A percentile compares a stretch with the other conserved stretches of the same genome.
Evolutionary conservation across 148 eudicot species (phyloP).

Genomic region (Amaranthus palmeri): DNA sequence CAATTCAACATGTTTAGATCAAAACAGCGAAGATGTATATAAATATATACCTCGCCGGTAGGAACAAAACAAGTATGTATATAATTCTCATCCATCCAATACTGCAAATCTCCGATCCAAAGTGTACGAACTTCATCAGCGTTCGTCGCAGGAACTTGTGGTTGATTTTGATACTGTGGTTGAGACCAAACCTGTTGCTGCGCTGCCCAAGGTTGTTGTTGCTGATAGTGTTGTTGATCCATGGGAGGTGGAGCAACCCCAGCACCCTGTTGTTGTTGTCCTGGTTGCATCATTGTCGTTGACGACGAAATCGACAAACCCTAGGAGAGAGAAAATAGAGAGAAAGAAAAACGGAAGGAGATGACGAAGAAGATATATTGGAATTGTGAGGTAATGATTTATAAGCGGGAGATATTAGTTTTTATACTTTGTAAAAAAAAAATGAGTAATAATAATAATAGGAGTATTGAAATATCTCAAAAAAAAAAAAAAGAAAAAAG

Average conservation of each 20-base stretch:
- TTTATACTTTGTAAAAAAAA: too few species aligned
- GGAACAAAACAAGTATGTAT: constrained; percentile 43
- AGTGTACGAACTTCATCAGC: constrained; percentile 66
- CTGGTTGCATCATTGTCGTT: constrained; percentile 43
- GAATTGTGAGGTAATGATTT: not conserved
- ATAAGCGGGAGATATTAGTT: too few species aligned
- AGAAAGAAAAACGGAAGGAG: not conserved
- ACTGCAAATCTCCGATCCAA: constrained; percentile 93
- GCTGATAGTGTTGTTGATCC: constrained; percentile 30
- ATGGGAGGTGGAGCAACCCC: constrained; percentile 24
- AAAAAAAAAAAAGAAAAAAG: too few species aligned
- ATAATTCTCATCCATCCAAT: constrained; percentile 89
- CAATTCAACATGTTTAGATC: not conserved
- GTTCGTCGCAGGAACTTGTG: constrained; percentile 32
- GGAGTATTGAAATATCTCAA: too few species aligned
- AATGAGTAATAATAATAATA: too few species aligned
- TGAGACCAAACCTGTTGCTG: constrained; percentile 32
- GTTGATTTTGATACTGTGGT: constrained; percentile 32
- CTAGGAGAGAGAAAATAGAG: constrained; percentile 26
- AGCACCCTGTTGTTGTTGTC: constrained; percentile 16
- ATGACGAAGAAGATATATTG: not conserved
- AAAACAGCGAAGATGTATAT: not conserved
- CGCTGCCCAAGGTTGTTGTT: constrained; percentile 29
- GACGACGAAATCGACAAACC: constrained; percentile 23
- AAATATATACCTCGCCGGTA: constrained; percentile 63